Base-by-base conservation (phyloP, 2,329 filamentous ascomycete species). In the Aspergillus quadricinctus region DNA sequence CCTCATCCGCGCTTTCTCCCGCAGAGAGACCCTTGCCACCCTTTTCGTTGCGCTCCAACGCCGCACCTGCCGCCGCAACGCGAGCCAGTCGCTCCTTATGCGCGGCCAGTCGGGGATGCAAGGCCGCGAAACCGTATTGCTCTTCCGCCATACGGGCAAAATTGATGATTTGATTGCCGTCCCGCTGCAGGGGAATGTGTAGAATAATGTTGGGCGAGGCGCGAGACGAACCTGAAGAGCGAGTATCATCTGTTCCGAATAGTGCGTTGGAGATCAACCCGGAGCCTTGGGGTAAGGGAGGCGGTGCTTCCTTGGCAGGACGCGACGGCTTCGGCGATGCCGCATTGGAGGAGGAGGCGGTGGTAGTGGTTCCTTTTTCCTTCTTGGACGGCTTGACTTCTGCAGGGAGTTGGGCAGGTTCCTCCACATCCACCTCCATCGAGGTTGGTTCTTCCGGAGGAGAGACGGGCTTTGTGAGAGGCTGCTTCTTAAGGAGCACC, bases 61-160 rank as follows among this genome's bases (percentile, higher is more conserved):
- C 90, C 1, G 90, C 90, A n/a, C 90, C 88, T 0, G 91, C 92
- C 4, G 91, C 92, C 4, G 90, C 92, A 53, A 97, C 92, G 55
- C 92, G 88, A 19, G 91, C 88, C 64, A 96, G 88, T 54, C 91
- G 88, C 66, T 95, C 91, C 61, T 90, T 87, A 61, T 94, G 90
- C 31, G 92, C 92, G 1, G 94, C 94, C 60, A 95, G 82, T 7
- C 92, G 88, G 29, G 94, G 94, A 70, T 97, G 92, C 37, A 97
- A 81, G 0, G 93, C 94, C 59, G 95, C 92, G 81, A 93, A 96
- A 25, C 94, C 94, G 71, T 97, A 97, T 60, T 88, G 89, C 61
- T 95, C 92, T 74, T 96, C 91, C 10, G 95, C 94, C 74, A 97
- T 81, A 48, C 91, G 90, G 67, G 93, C 92, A 63, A 97, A 97